Conservation (phyloP, 2,329 filamentous ascomycete species). For the Saccharata proteae region DNA sequence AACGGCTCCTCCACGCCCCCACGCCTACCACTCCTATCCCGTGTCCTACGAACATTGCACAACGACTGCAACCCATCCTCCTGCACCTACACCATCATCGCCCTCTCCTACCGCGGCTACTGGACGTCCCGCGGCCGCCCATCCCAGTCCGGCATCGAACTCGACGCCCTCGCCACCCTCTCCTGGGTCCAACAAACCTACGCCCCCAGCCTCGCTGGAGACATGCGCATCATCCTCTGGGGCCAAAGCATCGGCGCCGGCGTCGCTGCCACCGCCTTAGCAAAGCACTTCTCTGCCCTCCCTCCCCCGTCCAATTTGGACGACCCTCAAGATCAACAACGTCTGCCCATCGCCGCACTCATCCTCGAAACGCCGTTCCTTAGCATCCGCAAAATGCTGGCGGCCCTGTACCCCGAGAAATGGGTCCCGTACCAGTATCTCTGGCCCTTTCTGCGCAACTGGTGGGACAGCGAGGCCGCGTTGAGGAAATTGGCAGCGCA, state of each 20-base stretch:
- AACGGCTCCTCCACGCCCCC: constrained; percentile 36
- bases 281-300: constrained; percentile 3
- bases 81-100: constrained; percentile 28
- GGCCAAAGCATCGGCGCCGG: constrained; percentile 67
- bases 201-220: constrained; percentile 19
- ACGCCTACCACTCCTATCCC: constrained; percentile 34
- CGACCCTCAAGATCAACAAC: constrained; percentile 1
- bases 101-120: constrained; percentile 55
- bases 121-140: constrained; percentile 66
- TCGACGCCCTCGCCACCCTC: constrained; percentile 54
- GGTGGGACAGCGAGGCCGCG: constrained; percentile 36
- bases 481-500: no score
- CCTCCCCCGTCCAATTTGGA: no score
- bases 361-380: constrained; percentile 68
- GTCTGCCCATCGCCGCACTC: constrained; percentile 32
- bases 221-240: constrained; percentile 48
- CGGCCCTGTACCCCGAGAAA: constrained; percentile 61
- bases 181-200: constrained; percentile 44
- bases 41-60: constrained; percentile 23
- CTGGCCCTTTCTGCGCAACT: constrained; percentile 58
- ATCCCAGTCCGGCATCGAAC: constrained; percentile 56
- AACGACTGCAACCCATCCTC: not conserved
- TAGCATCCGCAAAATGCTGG: constrained; percentile 57
- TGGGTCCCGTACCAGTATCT: constrained; percentile 71
- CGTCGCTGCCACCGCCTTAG: constrained; percentile 45